A percentile compares a stretch with the other conserved stretches of the same genome.
phyloP scores from a whole-genome alignment of 2,329 filamentous ascomycete genomes.

The Trichoderma sp. region DNA sequence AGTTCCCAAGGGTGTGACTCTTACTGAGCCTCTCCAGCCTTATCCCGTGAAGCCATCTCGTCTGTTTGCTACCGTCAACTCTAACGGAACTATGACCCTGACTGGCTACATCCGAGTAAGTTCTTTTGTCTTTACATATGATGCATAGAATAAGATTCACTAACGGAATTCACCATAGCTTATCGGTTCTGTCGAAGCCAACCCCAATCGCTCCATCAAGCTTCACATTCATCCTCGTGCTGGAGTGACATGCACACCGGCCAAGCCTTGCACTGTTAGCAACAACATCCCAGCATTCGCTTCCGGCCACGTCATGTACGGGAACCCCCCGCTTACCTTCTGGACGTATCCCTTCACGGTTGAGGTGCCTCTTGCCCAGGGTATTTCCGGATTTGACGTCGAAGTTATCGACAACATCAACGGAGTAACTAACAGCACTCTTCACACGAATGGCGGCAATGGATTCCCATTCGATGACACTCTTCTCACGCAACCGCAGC shows the following conservation, averaged over 20 bases:
- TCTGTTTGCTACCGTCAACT: slow-evolving; percentile 19
- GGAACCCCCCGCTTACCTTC: slow-evolving; percentile 16
- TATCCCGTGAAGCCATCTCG: slow-evolving; percentile 20
- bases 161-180: not conserved
- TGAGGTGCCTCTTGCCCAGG: slow-evolving; percentile 7
- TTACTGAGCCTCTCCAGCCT: slow-evolving; percentile 17
- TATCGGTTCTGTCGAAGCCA: not conserved
- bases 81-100: slow-evolving; percentile 20
- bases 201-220: slow-evolving; percentile 20
- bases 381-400: slow-evolving; percentile 20
- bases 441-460: slow-evolving; percentile 19
- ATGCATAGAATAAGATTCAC: not conserved
- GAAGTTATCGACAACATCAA: slow-evolving; percentile 19
- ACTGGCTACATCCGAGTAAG: slow-evolving; percentile 17
- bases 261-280: slow-evolving; percentile 1
- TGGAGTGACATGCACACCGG: slow-evolving; percentile 5
- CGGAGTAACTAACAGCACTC: slow-evolving; percentile 10
- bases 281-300: not conserved
- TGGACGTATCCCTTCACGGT: slow-evolving; percentile 14
- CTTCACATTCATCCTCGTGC: slow-evolving; percentile 20
- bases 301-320: slow-evolving; percentile 5
- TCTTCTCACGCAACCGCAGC: slow-evolving; percentile 5
- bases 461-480: slow-evolving; percentile 21
- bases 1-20: slow-evolving; percentile 18
- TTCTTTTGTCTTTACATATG: not conserved